These are phyloP conservation scores for Viola pubescens DNA, from an alignment of 441 rosid species.

Conservation along the genomic window DNA sequence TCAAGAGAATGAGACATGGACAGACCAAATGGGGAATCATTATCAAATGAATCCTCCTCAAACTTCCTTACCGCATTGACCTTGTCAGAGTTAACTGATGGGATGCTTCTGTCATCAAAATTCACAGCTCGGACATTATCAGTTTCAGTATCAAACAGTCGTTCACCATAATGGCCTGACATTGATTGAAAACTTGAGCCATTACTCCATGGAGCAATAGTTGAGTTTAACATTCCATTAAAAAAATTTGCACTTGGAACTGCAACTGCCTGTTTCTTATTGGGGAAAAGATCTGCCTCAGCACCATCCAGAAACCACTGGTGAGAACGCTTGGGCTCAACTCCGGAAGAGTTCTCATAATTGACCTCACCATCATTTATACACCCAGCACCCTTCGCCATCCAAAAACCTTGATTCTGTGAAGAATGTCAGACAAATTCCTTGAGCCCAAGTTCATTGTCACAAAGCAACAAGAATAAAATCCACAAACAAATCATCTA, in stretches of 20 bases:
- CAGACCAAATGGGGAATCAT: slow-evolving; percentile 44
- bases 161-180: slow-evolving; percentile 38
- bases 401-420: slow-evolving; percentile 60
- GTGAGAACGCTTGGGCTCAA: slow-evolving; percentile 47
- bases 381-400: slow-evolving; percentile 33
- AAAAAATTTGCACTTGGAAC: slow-evolving; percentile 30
- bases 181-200: slow-evolving; percentile 40
- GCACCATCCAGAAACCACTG: slow-evolving; percentile 56
- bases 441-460: no score
- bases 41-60: slow-evolving; percentile 31
- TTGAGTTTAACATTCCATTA: slow-evolving; percentile 33
- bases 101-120: slow-evolving; percentile 34
- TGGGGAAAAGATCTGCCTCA: slow-evolving; percentile 39
- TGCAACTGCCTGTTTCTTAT: slow-evolving; percentile 54
- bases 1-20: slow-evolving; percentile 45
- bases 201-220: slow-evolving; percentile 43
- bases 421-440: slow-evolving; percentile 19
- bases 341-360: slow-evolving; percentile 42
- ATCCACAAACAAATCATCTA: neutral
- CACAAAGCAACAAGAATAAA: slow-evolving; percentile 9
- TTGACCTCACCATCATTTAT: slow-evolving; percentile 38
- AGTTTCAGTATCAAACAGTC: slow-evolving; percentile 38
- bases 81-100: slow-evolving; percentile 33
- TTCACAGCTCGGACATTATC: slow-evolving; percentile 19
- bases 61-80: slow-evolving; percentile 33